A percentile compares a stretch with the other conserved stretches of the same genome.
phyloP scores from a whole-genome alignment of 2,329 filamentous ascomycete species.

The Berkeleyomyces basicola region DNA sequence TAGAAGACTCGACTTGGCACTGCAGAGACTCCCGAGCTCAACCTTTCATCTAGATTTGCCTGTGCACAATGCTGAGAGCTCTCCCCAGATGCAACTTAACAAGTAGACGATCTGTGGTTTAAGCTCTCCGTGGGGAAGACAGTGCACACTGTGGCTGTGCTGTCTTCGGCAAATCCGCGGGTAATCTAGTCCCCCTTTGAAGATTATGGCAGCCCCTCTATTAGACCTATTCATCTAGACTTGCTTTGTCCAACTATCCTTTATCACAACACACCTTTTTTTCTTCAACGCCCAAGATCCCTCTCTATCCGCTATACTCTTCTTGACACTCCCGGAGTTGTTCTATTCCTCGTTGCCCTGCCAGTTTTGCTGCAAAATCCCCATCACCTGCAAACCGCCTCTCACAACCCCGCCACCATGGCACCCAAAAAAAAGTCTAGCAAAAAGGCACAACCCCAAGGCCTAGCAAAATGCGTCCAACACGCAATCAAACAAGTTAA shows the following conservation, averaged over 20 bases:
- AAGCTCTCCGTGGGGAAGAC: neutral
- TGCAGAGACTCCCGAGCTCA: neutral
- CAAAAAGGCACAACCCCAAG: neutral
- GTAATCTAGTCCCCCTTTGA: neutral
- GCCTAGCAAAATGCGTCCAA: neutral
- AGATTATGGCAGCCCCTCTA: neutral
- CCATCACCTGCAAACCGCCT: neutral
- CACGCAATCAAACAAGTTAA: neutral
- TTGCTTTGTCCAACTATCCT: no score
- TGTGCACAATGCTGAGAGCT: neutral
- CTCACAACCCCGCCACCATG: neutral
- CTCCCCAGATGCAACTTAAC: constrained; percentile 10
- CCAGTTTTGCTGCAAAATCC: neutral
- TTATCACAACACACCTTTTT: no score
- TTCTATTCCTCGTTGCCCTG: neutral
- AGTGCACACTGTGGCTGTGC: neutral
- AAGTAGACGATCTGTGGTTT: constrained; percentile 13
- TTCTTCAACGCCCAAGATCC: neutral
- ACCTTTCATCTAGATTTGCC: neutral
- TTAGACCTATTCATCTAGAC: no score
- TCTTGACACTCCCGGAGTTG: neutral
- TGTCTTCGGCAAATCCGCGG: neutral
- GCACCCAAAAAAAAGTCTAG: neutral
- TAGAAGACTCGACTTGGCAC: neutral
- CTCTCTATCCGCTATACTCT: neutral